A percentile compares a stretch with the other conserved stretches of the same genome.
phyloP scores from a whole-genome alignment of 306 rosid genomes.

The Dicorynia guianensis region DNA sequence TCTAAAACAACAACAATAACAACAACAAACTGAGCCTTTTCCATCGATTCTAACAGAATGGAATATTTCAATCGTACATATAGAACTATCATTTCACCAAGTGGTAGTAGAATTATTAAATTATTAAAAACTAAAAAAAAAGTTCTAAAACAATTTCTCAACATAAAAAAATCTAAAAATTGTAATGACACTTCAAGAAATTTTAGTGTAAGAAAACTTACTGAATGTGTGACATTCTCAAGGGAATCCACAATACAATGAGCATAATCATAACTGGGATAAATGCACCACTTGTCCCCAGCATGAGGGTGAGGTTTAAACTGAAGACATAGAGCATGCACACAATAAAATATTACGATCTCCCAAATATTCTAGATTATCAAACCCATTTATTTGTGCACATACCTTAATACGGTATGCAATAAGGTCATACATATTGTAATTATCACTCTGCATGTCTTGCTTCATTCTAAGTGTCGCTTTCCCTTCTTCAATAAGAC shows the following conservation, averaged over 20 bases:
- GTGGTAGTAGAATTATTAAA: neutral
- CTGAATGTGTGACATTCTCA: conserved; percentile 96
- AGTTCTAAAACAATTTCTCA: neutral
- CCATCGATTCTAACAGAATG: neutral
- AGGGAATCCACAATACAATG: conserved; percentile 99
- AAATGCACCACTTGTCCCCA: conserved; percentile 99
- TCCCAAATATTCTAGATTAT: conserved; percentile 26
- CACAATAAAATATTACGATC: conserved; percentile 27
- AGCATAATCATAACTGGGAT: conserved; percentile 97
- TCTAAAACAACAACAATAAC: no score
- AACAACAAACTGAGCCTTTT: no score
- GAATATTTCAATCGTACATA: neutral
- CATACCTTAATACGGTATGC: conserved; percentile 94
- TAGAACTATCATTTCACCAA: neutral
- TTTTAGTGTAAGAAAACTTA: conserved; percentile 50
- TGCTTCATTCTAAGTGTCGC: conserved; percentile 99
- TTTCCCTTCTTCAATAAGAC: conserved; percentile 88
- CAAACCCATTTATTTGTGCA: conserved; percentile 13
- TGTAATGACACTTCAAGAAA: neutral
- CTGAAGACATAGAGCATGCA: conserved; percentile 50
- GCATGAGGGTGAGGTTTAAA: conserved; percentile 97
- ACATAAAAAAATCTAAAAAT: neutral
- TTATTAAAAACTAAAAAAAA: no score
- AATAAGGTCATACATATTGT: conserved; percentile 97
- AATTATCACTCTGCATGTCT: conserved; percentile 98